A percentile compares a stretch with the other conserved stretches of the same genome.
Conservation (phyloP, 1,139 yeast genomes). For the Saccharomyces hybrid region DNA sequence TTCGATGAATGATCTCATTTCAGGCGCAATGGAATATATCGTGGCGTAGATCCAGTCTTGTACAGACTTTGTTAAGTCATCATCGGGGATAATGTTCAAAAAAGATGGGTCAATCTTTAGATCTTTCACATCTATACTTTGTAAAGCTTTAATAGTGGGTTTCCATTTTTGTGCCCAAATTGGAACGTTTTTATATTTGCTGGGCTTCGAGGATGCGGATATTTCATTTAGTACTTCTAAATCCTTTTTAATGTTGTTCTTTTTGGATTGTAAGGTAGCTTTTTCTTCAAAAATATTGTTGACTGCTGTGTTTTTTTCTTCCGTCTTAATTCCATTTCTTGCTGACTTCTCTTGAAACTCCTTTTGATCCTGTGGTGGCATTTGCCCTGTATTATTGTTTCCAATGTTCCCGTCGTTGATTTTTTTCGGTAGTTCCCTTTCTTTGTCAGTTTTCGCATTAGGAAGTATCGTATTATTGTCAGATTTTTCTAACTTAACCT, state of each 20-base stretch:
- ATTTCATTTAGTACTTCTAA: constrained; percentile 26
- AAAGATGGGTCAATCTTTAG: constrained; percentile 40
- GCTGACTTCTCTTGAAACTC: neutral
- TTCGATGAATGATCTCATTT: constrained; percentile 58
- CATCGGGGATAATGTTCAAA: constrained; percentile 71
- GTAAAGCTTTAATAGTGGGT: constrained; percentile 37
- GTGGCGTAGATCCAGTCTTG: constrained; percentile 89
- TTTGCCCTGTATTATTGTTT: neutral
- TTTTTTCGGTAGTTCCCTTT: neutral
- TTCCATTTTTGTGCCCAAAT: constrained; percentile 78
- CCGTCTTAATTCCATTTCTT: neutral
- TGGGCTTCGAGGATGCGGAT: constrained; percentile 44
- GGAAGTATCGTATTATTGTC: neutral
- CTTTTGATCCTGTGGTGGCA: constrained; percentile 1
- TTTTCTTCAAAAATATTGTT: constrained; percentile 29
- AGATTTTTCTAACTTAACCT: constrained; percentile 2
- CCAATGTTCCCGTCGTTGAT: neutral
- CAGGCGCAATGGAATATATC: constrained; percentile 53
- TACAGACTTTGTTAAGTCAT: constrained; percentile 71
- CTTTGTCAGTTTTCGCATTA: neutral
- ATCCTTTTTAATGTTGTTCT: constrained; percentile 30
- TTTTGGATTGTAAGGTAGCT: constrained; percentile 26
- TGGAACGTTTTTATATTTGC: constrained; percentile 59
- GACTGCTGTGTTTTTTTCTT: constrained; percentile 9
- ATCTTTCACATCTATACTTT: constrained; percentile 27